Base-by-base conservation (phyloP, 2,329 filamentous ascomycete species). In the Xylariales sp. region DNA sequence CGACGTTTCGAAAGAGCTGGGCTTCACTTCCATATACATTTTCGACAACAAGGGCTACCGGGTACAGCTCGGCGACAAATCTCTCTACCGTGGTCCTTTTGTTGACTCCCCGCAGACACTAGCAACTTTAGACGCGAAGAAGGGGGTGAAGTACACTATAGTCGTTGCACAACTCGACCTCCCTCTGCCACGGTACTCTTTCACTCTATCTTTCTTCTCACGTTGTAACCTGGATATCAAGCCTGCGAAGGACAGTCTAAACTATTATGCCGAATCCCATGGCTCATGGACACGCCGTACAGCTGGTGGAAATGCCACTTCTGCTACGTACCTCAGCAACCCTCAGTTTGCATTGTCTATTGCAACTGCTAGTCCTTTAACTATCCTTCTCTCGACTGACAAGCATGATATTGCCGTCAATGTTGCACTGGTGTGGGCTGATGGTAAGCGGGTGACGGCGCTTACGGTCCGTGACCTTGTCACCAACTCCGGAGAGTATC, bases 41-140 rank as follows among this genome's bases (percentile, higher is more conserved):
- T 96, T 91, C 56, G 73, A 83, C 14, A 78, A 78, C 20, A 57
- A 72, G 27, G 90, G 91, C 3, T 70, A 79, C 24, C 76, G 81
- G 33, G 81, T 96, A 0, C 82, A 88, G 47, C 69, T 93, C 12
- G 81, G 79, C 37, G 86, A 91, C 40, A 78, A 79, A 6, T 76
- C 81, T 17, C 59, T 86, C 1, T 80, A 87, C 50, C 80, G 84
- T 24, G 85, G 85, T 1, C 86, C 88, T n/a, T 95, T 88, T 45
- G 88, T 97, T 23, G 91, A 96, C 61, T 94, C 90, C 3, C 89
- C 89, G 2, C 94, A 97, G 59, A 95, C 87, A 1, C 76, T 98
- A 6, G 78, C 94, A 30, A 82, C 85, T 41, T 74, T 95, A 43
- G 76, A 86, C 19, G 71, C 66, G 4, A 59, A 60, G 16, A 59